Conservation (phyloP, 768 basidiomycete species). For the Ephemerocybe angulata region DNA sequence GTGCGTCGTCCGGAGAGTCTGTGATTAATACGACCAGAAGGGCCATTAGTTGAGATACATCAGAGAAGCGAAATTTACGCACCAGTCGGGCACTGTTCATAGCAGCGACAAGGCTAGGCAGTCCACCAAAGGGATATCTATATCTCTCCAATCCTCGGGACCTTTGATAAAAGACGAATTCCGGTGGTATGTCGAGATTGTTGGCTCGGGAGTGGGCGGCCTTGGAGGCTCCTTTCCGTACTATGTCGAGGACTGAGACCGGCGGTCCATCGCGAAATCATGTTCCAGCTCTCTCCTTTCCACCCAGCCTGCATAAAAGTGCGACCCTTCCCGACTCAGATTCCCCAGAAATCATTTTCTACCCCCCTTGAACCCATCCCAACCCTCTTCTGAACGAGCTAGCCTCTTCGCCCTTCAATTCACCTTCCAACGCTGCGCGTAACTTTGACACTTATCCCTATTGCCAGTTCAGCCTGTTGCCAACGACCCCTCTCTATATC, state of each 20-base stretch:
- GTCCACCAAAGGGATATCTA: slow-evolving; percentile 67
- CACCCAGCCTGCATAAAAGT: background rate
- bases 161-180: slow-evolving; percentile 18
- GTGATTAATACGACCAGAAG: slow-evolving; percentile 69
- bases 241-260: no score
- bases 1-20: slow-evolving; percentile 81
- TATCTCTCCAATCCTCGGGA: slow-evolving; percentile 32
- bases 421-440: background rate
- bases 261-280: no score
- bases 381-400: background rate
- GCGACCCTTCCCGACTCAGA: background rate
- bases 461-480: no score
- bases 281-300: no score
- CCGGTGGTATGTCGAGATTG: slow-evolving; percentile 47
- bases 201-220: slow-evolving; percentile 66
- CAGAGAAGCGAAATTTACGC: slow-evolving; percentile 8
- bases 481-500: no score
- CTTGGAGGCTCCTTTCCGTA: slow-evolving; percentile 67
- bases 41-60: background rate
- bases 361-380: background rate
- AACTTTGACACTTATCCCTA: slow-evolving; percentile 1
- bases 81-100: slow-evolving; percentile 71
- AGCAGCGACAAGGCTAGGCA: slow-evolving; percentile 76
- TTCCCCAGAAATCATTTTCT: background rate
- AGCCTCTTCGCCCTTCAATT: background rate